These are phyloP conservation scores for Clarkia xantiana DNA, from an alignment of 345 rosid genomes.

Conservation along the genomic window DNA sequence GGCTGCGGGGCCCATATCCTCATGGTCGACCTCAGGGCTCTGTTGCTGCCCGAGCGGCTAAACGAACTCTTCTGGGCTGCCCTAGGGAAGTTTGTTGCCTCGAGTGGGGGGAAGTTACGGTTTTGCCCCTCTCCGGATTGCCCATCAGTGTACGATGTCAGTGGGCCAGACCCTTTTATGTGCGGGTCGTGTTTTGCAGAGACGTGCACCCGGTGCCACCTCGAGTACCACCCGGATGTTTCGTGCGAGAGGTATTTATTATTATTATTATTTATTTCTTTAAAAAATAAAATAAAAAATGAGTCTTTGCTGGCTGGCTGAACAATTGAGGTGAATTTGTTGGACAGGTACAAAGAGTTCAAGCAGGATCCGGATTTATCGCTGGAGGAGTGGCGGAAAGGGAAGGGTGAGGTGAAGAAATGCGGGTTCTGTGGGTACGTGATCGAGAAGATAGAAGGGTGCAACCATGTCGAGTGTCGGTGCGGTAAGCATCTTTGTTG, in stretches of 20 bases:
- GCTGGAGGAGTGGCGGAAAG: slow-evolving; percentile 60
- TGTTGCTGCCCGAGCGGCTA: slow-evolving; percentile 44
- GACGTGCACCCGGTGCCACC: slow-evolving; percentile 63
- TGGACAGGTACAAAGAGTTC: slow-evolving; percentile 27
- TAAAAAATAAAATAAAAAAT: too few species aligned
- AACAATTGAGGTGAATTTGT: too few species aligned
- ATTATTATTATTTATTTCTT: too few species aligned
- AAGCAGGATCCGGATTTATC: slow-evolving; percentile 79
- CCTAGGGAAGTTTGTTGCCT: slow-evolving; percentile 41
- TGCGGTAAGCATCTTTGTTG: slow-evolving; percentile 87
- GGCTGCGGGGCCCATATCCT: slow-evolving; percentile 38
- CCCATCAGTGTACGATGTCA: slow-evolving; percentile 54
- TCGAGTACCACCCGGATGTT: slow-evolving; percentile 55
- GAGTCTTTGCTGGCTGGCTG: too few species aligned
- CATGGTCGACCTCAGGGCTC: slow-evolving; percentile 45
- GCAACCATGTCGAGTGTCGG: slow-evolving; percentile 63
- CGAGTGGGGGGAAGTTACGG: slow-evolving; percentile 46
- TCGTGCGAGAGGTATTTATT: slow-evolving; percentile 35
- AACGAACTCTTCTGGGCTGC: slow-evolving; percentile 81
- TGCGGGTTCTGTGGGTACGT: slow-evolving; percentile 59
- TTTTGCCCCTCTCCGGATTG: slow-evolving; percentile 91
- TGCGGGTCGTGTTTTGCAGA: slow-evolving; percentile 68
- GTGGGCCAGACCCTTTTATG: slow-evolving; percentile 36
- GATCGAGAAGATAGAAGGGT: slow-evolving; percentile 79
- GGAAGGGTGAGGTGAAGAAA: slow-evolving; percentile 50